Percentiles rank a stretch among this genome's conserved stretches.
Evolutionary conservation across 768 basidiomycete genomes (phyloP).

Genomic region (Rhodotorula babjevae): DNA sequence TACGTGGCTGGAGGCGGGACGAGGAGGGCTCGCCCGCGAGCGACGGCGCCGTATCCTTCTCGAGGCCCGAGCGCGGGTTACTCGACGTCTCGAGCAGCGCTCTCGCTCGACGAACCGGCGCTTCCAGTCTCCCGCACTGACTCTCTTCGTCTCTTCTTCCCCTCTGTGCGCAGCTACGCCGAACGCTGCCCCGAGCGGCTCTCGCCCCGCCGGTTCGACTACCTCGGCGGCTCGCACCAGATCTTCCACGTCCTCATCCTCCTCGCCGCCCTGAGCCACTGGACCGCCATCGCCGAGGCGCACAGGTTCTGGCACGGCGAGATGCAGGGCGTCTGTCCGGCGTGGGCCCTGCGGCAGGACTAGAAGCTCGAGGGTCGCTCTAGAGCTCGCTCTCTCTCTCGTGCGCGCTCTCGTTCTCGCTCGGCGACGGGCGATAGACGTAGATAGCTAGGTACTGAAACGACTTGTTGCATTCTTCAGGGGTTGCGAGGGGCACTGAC

Average conservation of each 20-base stretch:
- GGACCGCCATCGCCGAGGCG: slow-evolving; percentile 56
- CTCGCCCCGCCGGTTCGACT: slow-evolving; percentile 72
- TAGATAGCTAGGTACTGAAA: background rate
- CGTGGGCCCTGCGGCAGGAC: background rate
- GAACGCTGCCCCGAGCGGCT: slow-evolving; percentile 73
- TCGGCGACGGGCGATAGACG: background rate
- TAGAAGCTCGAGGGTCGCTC: too few species aligned
- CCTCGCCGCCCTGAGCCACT: slow-evolving; percentile 65
- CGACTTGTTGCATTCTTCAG: background rate
- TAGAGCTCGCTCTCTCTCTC: too few species aligned
- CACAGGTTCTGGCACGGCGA: slow-evolving; percentile 58
- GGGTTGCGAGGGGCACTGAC: background rate
- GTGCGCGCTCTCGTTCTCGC: too few species aligned
- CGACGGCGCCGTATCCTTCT: too few species aligned
- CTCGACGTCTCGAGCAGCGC: too few species aligned
- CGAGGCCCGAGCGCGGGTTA: background rate
- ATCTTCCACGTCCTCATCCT: slow-evolving; percentile 82
- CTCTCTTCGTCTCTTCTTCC: slow-evolving; percentile 37
- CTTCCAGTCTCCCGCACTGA: background rate
- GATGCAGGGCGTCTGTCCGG: slow-evolving; percentile 4
- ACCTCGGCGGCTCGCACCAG: slow-evolving; percentile 75
- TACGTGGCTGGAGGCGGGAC: background rate
- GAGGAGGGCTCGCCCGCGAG: background rate
- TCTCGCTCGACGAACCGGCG: too few species aligned
- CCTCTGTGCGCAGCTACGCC: slow-evolving; percentile 50